A percentile compares a stretch with the other conserved stretches of the same genome.
phyloP scores from a whole-genome alignment of 805 yeast species.

The Saccharomycopsis selenospora region DNA sequence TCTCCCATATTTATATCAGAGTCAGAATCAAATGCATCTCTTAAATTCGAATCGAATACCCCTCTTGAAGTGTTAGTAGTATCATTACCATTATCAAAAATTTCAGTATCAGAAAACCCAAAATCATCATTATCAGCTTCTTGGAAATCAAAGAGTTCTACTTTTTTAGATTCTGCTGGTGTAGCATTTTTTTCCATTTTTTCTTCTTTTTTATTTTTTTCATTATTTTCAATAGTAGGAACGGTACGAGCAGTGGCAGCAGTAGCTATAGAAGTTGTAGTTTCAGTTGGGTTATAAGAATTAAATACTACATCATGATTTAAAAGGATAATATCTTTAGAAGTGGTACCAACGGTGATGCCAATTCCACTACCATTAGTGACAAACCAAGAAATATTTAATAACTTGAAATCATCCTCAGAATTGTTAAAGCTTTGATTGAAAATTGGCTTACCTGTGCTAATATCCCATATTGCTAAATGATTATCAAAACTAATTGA shows the following conservation, averaged over 20 bases:
- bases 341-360: constrained; percentile 32
- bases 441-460: constrained; percentile 29
- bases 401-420: constrained; percentile 20
- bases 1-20: constrained; percentile 20
- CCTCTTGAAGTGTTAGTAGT: neutral
- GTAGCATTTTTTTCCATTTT: too few species aligned
- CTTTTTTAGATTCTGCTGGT: too few species aligned
- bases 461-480: constrained; percentile 51
- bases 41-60: neutral
- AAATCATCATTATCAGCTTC: constrained; percentile 27
- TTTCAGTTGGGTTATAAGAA: neutral
- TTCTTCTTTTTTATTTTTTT: constrained; percentile 17
- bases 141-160: constrained; percentile 22
- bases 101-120: constrained; percentile 23
- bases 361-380: constrained; percentile 21
- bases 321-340: constrained; percentile 34
- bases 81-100: neutral
- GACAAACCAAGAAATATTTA: constrained; percentile 32
- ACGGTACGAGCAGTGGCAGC: constrained; percentile 20
- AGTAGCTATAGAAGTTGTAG: neutral
- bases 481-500: constrained; percentile 45
- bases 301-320: constrained; percentile 22
- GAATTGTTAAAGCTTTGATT: constrained; percentile 26
- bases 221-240: constrained; percentile 5
- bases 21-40: constrained; percentile 14